Conservation (phyloP, 192 early-diverging fungal species). For the Spizellomyces punctatus region DNA sequence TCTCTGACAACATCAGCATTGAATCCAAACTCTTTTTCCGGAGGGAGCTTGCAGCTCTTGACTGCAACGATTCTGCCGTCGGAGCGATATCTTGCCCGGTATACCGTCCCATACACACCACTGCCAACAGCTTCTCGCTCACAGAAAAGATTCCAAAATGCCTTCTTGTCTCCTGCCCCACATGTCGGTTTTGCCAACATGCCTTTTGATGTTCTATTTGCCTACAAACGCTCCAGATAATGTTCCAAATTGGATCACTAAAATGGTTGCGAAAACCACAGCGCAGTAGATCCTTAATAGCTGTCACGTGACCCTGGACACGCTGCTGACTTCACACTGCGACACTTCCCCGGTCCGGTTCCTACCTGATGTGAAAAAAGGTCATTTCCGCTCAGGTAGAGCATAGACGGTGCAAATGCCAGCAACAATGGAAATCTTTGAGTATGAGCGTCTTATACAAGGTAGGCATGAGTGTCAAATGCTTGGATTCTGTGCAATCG, state of each 20-base stretch:
- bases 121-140: neutral
- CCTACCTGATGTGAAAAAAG: too few relatives aligned
- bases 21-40: neutral
- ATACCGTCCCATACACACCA: neutral
- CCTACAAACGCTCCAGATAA: too few relatives aligned
- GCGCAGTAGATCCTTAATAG: too few relatives aligned
- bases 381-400: too few relatives aligned
- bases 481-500: neutral
- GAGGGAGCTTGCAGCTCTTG: neutral
- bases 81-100: neutral
- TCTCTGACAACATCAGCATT: conserved; percentile 22
- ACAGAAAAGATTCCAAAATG: neutral
- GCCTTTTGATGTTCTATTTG: too few relatives aligned
- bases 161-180: too few relatives aligned
- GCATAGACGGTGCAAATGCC: neutral
- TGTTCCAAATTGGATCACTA: too few relatives aligned
- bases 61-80: neutral
- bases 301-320: too few relatives aligned
- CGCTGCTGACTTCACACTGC: too few relatives aligned
- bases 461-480: neutral
- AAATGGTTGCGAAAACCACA: too few relatives aligned
- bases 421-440: neutral
- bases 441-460: conserved; percentile 5
- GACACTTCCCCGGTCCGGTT: too few relatives aligned
- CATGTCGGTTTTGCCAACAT: too few relatives aligned